These are phyloP conservation scores for Croton setiger DNA, from an alignment of 441 rosid genomes.

Conservation along the genomic window DNA sequence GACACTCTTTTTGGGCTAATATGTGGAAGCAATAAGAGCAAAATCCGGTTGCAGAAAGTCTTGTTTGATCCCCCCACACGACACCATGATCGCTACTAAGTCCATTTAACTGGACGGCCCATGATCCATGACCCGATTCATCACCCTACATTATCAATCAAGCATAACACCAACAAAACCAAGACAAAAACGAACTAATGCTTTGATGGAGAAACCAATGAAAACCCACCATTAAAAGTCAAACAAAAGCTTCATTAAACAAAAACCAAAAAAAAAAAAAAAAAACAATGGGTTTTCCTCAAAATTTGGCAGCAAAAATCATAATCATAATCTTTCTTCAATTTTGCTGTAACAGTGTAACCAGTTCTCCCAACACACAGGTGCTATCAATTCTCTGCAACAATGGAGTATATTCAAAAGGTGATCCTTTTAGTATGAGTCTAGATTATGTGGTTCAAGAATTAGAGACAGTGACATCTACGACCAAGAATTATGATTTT, in stretches of 20 bases:
- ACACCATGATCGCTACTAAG: background rate
- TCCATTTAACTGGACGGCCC: background rate
- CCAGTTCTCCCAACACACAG: conserved; percentile 36
- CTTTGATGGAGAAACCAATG: conserved; percentile 25
- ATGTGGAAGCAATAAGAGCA: too few species aligned
- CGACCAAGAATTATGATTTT: conserved; percentile 31
- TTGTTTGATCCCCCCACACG: background rate
- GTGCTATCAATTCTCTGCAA: conserved; percentile 43
- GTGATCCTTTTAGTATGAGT: conserved; percentile 44
- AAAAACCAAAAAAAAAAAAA: background rate
- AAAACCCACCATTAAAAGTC: conserved; percentile 10
- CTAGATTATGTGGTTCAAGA: conserved; percentile 38
- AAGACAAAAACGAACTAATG: background rate
- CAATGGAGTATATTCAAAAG: conserved; percentile 30
- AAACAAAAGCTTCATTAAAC: conserved; percentile 1
- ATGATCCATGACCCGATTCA: background rate
- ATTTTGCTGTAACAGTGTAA: conserved; percentile 4
- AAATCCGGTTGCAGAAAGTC: too few species aligned
- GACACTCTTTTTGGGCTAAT: too few species aligned
- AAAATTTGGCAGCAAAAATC: conserved; percentile 15
- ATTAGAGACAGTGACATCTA: conserved; percentile 27
- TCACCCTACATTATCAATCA: too few species aligned
- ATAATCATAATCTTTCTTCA: conserved; percentile 7
- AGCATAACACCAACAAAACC: background rate
- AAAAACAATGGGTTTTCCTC: conserved; percentile 26